These are phyloP conservation scores for Gorgonomyces haynaldii DNA, from an alignment of 192 early-diverging fungal species.

Conservation along the genomic window DNA sequence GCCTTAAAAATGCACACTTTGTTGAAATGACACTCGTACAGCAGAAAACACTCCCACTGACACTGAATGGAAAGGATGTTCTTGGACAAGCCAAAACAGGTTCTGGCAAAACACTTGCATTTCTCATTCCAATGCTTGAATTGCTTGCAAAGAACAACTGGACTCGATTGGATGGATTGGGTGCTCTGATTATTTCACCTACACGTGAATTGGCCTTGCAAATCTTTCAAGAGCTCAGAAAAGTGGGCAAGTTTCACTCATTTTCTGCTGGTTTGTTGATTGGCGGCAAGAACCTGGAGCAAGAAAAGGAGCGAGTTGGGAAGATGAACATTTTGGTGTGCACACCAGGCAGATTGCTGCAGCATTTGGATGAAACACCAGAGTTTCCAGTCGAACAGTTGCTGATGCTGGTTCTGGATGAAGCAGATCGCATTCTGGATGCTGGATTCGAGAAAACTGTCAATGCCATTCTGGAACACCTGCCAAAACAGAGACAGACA, in stretches of 20 bases:
- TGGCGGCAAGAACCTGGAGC: conserved; percentile 70
- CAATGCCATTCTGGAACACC: conserved; percentile 72
- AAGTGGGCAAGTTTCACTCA: conserved; percentile 53
- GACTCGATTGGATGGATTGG: conserved; percentile 49
- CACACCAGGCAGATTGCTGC: conserved; percentile 93
- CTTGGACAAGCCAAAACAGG: conserved; percentile 97
- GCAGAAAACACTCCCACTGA: conserved; percentile 52
- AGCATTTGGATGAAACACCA: conserved; percentile 84
- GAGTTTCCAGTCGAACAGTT: conserved; percentile 82
- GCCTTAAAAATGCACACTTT: conserved; percentile 71
- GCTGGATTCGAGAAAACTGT: conserved; percentile 88
- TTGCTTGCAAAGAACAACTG: conserved; percentile 69
- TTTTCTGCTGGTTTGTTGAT: conserved; percentile 93
- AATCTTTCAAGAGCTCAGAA: conserved; percentile 66
- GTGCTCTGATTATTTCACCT: conserved; percentile 64
- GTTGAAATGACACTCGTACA: conserved; percentile 93
- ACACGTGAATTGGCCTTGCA: conserved; percentile 83
- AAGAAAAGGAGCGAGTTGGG: conserved; percentile 44
- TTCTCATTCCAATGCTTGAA: conserved; percentile 85
- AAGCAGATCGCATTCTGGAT: conserved; percentile 95
- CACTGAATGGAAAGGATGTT: conserved; percentile 70
- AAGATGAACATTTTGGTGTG: conserved; percentile 75
- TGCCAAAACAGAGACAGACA: conserved; percentile 80
- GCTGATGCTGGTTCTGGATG: conserved; percentile 78
- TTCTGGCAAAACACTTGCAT: conserved; percentile 81